Percentiles rank a stretch among this genome's conserved stretches.
These are phyloP conservation scores for Tetrahymena borealis DNA, from an alignment of 73 alveolate genomes.

Conservation along the genomic window DNA sequence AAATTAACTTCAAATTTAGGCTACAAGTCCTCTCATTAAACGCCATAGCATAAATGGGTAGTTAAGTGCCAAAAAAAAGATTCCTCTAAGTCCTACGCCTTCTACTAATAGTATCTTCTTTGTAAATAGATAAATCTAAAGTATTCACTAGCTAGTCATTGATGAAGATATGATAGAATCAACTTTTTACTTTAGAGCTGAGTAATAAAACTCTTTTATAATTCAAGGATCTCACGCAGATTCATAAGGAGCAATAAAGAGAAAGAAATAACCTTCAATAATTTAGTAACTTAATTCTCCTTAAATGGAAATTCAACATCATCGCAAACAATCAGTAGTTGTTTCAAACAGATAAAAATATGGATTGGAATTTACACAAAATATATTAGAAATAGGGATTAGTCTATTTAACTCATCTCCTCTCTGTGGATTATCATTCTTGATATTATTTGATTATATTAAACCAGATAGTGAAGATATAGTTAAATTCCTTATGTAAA, in stretches of 20 bases:
- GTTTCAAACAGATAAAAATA: background rate
- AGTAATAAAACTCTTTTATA: background rate
- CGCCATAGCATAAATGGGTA: background rate
- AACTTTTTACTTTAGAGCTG: background rate
- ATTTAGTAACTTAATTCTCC: background rate
- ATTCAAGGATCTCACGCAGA: background rate
- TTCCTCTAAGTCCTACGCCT: background rate
- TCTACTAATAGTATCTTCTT: background rate
- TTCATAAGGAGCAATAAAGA: background rate
- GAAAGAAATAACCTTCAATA: background rate
- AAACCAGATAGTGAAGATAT: background rate
- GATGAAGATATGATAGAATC: background rate
- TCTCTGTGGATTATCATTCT: background rate
- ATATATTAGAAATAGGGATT: background rate
- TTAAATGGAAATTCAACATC: background rate
- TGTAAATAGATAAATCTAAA: background rate
- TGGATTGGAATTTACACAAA: background rate
- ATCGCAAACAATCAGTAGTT: background rate
- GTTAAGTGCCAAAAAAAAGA: background rate
- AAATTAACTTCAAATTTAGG: background rate
- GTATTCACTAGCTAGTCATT: background rate
- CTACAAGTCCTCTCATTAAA: background rate
- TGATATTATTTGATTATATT: background rate
- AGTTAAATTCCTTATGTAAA: background rate
- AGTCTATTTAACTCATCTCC: background rate